Evolutionary conservation across 805 yeast species (phyloP).

Genomic region (Saturnispora saitoi): DNA sequence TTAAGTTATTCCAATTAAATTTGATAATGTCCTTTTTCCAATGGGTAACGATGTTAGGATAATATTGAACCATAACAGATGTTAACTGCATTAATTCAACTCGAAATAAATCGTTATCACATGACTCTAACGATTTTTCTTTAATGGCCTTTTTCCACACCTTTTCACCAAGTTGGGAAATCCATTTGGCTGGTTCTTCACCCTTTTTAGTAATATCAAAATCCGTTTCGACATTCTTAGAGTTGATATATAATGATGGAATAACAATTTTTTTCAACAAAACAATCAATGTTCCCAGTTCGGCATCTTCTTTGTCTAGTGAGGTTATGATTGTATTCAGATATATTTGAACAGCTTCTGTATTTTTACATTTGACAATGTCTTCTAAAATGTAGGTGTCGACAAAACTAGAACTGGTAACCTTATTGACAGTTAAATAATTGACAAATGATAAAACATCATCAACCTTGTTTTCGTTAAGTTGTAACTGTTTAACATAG

Average conservation of each 20-base stretch:
- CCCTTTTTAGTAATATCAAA: conserved; percentile 13
- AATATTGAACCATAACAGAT: conserved; percentile 61
- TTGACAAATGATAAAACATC: conserved; percentile 35
- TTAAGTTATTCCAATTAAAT: conserved; percentile 90
- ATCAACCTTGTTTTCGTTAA: conserved; percentile 19
- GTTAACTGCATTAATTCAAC: conserved; percentile 77
- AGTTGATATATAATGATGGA: conserved; percentile 57
- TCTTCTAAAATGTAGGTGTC: conserved; percentile 50
- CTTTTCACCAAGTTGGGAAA: conserved; percentile 48
- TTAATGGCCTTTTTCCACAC: conserved; percentile 68
- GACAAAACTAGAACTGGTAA: conserved; percentile 38
- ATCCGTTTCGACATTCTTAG: conserved; percentile 35
- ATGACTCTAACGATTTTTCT: conserved; percentile 46
- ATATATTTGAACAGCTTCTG: conserved; percentile 38
- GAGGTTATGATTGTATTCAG: conserved; percentile 44
- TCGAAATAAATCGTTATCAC: conserved; percentile 64
- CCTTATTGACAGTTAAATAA: conserved; percentile 36
- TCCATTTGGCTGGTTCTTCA: conserved; percentile 45
- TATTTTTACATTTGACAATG: conserved; percentile 45
- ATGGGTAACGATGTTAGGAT: conserved; percentile 49
- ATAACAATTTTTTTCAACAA: conserved; percentile 56
- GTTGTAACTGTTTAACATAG: conserved; percentile 28
- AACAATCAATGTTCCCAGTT: conserved; percentile 50
- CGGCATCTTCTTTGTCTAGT: conserved; percentile 35
- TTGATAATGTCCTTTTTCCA: conserved; percentile 78